These are phyloP conservation scores for Linum tenue DNA, from an alignment of 345 rosid genomes.

Conservation along the genomic window DNA sequence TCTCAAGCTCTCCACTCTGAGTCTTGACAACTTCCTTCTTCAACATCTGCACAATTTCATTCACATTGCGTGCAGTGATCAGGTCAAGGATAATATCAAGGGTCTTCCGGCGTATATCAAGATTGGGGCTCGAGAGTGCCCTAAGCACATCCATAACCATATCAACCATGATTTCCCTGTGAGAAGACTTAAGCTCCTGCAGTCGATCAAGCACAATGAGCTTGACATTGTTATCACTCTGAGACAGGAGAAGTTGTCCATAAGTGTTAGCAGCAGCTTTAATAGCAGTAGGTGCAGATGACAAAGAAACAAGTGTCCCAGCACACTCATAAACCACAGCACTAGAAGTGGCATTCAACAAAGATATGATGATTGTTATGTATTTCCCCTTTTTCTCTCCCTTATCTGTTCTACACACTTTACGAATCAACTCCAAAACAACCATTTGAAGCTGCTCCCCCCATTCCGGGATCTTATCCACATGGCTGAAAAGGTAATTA, in stretches of 20 bases:
- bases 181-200: slow-evolving; percentile 60
- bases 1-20: slow-evolving; percentile 79
- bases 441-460: slow-evolving; percentile 70
- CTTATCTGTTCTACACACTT: slow-evolving; percentile 57
- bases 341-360: slow-evolving; percentile 60
- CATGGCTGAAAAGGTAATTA: slow-evolving; percentile 53
- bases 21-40: slow-evolving; percentile 93
- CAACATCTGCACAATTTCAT: slow-evolving; percentile 65
- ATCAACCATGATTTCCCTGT: slow-evolving; percentile 78
- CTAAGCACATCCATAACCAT: slow-evolving; percentile 83
- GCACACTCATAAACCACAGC: slow-evolving; percentile 74
- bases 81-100: slow-evolving; percentile 76
- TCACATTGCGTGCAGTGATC: slow-evolving; percentile 67
- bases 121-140: slow-evolving; percentile 84
- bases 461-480: slow-evolving; percentile 65
- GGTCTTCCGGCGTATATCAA: slow-evolving; percentile 76
- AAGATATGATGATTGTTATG: slow-evolving; percentile 60
- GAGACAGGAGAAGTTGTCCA: slow-evolving; percentile 72
- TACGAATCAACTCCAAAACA: slow-evolving; percentile 62
- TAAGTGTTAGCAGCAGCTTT: slow-evolving; percentile 81
- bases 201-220: slow-evolving; percentile 80
- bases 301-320: slow-evolving; percentile 70
- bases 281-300: slow-evolving; percentile 85
- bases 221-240: slow-evolving; percentile 87
- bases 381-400: slow-evolving; percentile 56